phyloP scores from a whole-genome alignment of 495 filamentous ascomycete genomes.

The Tuber microsphaerosporum region DNA sequence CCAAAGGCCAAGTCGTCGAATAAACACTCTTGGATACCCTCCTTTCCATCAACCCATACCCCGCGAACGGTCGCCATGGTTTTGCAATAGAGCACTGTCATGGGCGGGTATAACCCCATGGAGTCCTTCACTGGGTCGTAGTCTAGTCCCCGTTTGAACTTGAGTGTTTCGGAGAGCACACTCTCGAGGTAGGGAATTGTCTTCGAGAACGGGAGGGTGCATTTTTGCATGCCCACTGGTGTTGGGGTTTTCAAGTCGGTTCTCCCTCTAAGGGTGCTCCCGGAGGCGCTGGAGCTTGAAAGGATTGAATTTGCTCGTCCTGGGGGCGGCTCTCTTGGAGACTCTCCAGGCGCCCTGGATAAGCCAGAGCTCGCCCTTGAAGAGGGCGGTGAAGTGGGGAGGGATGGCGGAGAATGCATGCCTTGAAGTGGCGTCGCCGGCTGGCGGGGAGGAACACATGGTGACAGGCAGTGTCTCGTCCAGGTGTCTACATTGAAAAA shows the following conservation, averaged over 20 bases:
- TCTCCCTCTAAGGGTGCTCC: conserved; percentile 42
- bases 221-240: conserved; percentile 36
- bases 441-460: conserved; percentile 56
- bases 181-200: conserved; percentile 68
- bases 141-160: conserved; percentile 66
- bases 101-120: conserved; percentile 68
- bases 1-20: conserved; percentile 86
- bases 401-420: conserved; percentile 32
- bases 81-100: conserved; percentile 82
- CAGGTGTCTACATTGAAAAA: conserved; percentile 77
- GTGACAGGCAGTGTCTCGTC: conserved; percentile 70
- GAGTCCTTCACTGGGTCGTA: conserved; percentile 55
- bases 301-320: conserved; percentile 49
- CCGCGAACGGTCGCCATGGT: conserved; percentile 76
- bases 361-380: conserved; percentile 6
- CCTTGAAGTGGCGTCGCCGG: conserved; percentile 49
- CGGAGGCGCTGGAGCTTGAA: conserved; percentile 45
- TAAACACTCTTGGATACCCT: conserved; percentile 66
- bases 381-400: conserved; percentile 11
- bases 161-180: conserved; percentile 61
- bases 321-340: conserved; percentile 8
- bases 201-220: conserved; percentile 49
- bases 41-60: conserved; percentile 59
- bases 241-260: conserved; percentile 29
- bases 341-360: conserved; percentile 18